Conservation (phyloP, 176 grass and related monocot genomes). For the Stipa capillata region DNA sequence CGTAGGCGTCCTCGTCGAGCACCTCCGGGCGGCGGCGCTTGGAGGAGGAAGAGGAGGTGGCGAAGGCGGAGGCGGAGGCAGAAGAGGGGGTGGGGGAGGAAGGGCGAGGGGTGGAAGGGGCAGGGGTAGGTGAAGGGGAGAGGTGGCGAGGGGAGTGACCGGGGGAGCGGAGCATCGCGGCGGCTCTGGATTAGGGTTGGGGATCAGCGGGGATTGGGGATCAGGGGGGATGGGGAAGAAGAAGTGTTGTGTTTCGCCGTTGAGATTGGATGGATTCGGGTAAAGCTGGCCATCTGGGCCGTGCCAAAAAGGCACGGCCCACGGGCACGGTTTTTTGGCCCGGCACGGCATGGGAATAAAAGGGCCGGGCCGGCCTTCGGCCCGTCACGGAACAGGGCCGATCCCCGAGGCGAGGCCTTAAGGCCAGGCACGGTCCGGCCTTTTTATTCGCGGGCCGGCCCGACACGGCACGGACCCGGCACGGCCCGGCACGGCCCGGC, state of each 20-base stretch:
- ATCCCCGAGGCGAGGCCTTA: too few relatives aligned
- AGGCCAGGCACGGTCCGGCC: too few relatives aligned
- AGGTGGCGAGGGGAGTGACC: conserved; percentile 77
- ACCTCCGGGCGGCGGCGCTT: conserved; percentile 58
- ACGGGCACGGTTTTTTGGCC: too few relatives aligned
- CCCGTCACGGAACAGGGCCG: too few relatives aligned
- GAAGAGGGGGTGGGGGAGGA: conserved; percentile 19
- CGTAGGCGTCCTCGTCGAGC: conserved; percentile 89
- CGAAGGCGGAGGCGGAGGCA: conserved; percentile 1
- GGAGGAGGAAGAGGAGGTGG: conserved; percentile 12
- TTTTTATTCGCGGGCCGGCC: too few relatives aligned
- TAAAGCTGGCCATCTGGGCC: too few relatives aligned
- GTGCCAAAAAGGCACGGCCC: too few relatives aligned
- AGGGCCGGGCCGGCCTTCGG: too few relatives aligned
- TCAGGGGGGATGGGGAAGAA: neutral
- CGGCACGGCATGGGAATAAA: too few relatives aligned
- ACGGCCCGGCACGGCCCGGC: too few relatives aligned
- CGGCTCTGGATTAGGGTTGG: conserved; percentile 35
- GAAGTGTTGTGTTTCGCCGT: neutral
- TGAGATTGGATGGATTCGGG: neutral
- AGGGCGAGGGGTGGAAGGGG: conserved; percentile 2
- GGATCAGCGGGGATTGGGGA: neutral
- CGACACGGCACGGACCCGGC: too few relatives aligned
- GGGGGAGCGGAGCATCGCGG: conserved; percentile 73
- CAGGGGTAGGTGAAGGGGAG: conserved; percentile 33